A percentile compares a stretch with the other conserved stretches of the same genome.
Conservation (phyloP, 345 rosid species). For the Salix arbutifolia region DNA sequence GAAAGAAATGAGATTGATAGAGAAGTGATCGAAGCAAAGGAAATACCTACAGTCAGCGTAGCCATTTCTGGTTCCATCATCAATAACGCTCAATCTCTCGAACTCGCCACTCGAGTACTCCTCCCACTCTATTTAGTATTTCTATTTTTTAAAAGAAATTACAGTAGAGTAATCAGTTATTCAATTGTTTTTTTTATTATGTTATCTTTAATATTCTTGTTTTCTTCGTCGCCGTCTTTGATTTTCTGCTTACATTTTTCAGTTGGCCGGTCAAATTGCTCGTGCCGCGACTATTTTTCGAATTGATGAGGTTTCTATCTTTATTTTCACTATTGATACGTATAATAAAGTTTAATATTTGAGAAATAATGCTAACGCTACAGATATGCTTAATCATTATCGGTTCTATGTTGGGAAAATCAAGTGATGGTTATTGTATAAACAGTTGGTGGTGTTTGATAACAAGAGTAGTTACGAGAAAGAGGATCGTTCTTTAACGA, state of each 20-base stretch:
- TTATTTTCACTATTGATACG: neutral
- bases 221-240: neutral
- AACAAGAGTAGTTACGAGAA: slow-evolving; percentile 39
- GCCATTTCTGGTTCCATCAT: slow-evolving; percentile 96
- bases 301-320: slow-evolving; percentile 67
- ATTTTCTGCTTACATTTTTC: slow-evolving; percentile 5
- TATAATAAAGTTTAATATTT: too few species aligned
- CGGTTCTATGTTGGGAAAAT: neutral
- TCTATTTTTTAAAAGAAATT: neutral
- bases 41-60: slow-evolving; percentile 60
- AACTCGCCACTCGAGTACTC: slow-evolving; percentile 81
- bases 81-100: slow-evolving; percentile 87
- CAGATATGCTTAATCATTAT: neutral
- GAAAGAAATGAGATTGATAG: slow-evolving; percentile 15
- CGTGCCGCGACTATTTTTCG: slow-evolving; percentile 88
- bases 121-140: slow-evolving; percentile 6
- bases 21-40: slow-evolving; percentile 23
- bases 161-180: too few species aligned
- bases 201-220: neutral
- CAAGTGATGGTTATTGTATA: neutral
- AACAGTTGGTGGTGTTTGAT: slow-evolving; percentile 85
- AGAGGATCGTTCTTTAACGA: slow-evolving; percentile 19
- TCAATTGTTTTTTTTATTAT: neutral
- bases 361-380: too few species aligned
- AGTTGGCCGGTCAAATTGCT: slow-evolving; percentile 93